These are phyloP conservation scores for Metschnikowia gruessii DNA, from an alignment of 805 yeast genomes.

Conservation along the genomic window DNA sequence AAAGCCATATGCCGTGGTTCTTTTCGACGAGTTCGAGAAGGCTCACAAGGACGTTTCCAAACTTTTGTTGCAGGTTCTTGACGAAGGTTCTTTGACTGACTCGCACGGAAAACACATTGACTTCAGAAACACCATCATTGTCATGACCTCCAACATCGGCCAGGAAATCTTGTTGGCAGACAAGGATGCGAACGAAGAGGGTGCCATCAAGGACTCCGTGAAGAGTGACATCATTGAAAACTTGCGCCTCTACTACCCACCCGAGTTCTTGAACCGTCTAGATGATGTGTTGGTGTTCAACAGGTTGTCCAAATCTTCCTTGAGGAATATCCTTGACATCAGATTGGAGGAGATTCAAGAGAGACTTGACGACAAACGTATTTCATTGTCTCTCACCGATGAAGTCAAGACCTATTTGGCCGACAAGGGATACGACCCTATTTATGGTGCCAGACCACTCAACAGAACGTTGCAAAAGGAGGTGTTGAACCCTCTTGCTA, in stretches of 20 bases:
- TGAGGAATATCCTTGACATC: slow-evolving; percentile 79
- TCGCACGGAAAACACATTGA: slow-evolving; percentile 93
- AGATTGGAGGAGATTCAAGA: slow-evolving; percentile 79
- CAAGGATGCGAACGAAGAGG: slow-evolving; percentile 54
- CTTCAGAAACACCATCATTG: slow-evolving; percentile 90
- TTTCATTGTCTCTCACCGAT: slow-evolving; percentile 51
- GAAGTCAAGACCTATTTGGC: slow-evolving; percentile 77
- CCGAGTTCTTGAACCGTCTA: slow-evolving; percentile 91
- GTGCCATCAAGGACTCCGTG: slow-evolving; percentile 51
- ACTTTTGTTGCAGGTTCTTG: slow-evolving; percentile 83
- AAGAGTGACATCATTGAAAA: slow-evolving; percentile 61
- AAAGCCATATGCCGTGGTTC: slow-evolving; percentile 88
- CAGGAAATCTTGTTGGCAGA: slow-evolving; percentile 82
- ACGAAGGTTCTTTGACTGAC: slow-evolving; percentile 93
- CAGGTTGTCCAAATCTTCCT: slow-evolving; percentile 72
- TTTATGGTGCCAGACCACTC: slow-evolving; percentile 95
- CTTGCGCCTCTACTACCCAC: slow-evolving; percentile 77
- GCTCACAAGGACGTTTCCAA: slow-evolving; percentile 97
- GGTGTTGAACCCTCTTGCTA: slow-evolving; percentile 86
- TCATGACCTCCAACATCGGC: slow-evolving; percentile 96
- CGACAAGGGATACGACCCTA: slow-evolving; percentile 82
- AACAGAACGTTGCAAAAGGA: slow-evolving; percentile 83
- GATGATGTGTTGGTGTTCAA: slow-evolving; percentile 95
- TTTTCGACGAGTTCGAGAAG: slow-evolving; percentile 95
- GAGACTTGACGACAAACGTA: slow-evolving; percentile 75